Percentiles rank a stretch among this genome's conserved stretches.
These are phyloP conservation scores for Trichosporon asahii DNA, from an alignment of 1,284 basidiomycete genomes.

Conservation along the genomic window DNA sequence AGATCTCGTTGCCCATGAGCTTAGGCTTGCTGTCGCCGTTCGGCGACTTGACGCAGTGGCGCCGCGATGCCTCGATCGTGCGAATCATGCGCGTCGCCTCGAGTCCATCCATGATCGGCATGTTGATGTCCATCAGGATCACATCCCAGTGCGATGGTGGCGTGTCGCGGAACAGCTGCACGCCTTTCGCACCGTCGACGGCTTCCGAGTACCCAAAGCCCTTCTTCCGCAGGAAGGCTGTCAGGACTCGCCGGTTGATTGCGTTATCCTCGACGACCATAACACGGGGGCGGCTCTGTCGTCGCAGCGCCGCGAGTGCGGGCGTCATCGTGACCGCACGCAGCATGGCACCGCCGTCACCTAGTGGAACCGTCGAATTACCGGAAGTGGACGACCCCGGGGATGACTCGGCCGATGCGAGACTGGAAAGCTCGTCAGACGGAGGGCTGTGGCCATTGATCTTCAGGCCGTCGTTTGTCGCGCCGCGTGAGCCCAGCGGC, in stretches of 20 bases:
- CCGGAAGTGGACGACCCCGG: background rate
- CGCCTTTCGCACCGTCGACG: conserved; percentile 77
- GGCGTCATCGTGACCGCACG: conserved; percentile 48
- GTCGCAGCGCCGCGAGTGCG: conserved; percentile 38
- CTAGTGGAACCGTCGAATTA: conserved; percentile 51
- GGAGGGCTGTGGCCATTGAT: background rate
- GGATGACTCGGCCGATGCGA: background rate
- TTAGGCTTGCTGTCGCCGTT: background rate
- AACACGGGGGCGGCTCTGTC: conserved; percentile 53
- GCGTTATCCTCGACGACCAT: conserved; percentile 80
- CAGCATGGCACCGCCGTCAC: conserved; percentile 55
- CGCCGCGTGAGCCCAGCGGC: background rate
- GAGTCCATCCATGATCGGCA: conserved; percentile 87
- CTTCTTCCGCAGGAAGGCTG: conserved; percentile 68
- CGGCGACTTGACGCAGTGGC: conserved; percentile 13
- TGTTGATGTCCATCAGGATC: conserved; percentile 82
- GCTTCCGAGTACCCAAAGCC: conserved; percentile 75
- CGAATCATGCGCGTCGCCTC: conserved; percentile 81
- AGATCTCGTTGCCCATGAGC: conserved; percentile 1
- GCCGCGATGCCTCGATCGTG: conserved; percentile 63
- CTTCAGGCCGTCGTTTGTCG: background rate
- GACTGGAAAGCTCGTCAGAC: background rate
- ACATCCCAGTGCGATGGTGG: conserved; percentile 61
- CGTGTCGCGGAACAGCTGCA: conserved; percentile 69
- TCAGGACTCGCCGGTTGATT: conserved; percentile 57